Conservation (phyloP, 495 filamentous ascomycete genomes). For the Aspergillus wentii region DNA sequence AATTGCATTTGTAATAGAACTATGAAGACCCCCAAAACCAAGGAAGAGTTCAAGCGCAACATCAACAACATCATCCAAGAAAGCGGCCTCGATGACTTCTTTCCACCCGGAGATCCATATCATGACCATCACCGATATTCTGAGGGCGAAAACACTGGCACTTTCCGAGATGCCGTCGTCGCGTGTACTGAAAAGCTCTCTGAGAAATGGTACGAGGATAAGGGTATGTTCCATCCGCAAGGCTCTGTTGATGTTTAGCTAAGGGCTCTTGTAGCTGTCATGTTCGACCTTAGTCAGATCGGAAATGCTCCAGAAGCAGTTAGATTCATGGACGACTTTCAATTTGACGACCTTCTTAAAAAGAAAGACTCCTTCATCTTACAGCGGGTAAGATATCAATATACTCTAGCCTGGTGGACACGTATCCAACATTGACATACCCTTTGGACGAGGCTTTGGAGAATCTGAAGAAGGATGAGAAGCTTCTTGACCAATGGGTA, state of each 20-base stretch:
- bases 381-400: too few relatives aligned
- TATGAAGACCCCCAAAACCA: constrained; percentile 2
- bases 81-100: constrained; percentile 4
- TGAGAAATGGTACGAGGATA: too few relatives aligned
- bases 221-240: too few relatives aligned
- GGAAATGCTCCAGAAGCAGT: background rate
- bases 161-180: background rate
- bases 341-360: too few relatives aligned
- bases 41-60: constrained; percentile 1
- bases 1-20: background rate
- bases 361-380: too few relatives aligned
- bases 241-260: too few relatives aligned
- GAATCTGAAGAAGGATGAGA: too few relatives aligned
- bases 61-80: background rate
- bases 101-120: background rate
- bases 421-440: too few relatives aligned
- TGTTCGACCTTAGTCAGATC: constrained; percentile 1
- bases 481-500: too few relatives aligned
- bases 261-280: constrained; percentile 1
- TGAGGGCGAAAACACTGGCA: background rate
- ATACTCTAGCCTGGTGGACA: too few relatives aligned
- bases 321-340: too few relatives aligned
- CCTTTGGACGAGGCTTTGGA: too few relatives aligned
- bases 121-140: constrained; percentile 1
- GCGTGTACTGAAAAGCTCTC: background rate